Conservation (phyloP, 148 eudicot genomes). For the Tetragonia tetragonoides region DNA sequence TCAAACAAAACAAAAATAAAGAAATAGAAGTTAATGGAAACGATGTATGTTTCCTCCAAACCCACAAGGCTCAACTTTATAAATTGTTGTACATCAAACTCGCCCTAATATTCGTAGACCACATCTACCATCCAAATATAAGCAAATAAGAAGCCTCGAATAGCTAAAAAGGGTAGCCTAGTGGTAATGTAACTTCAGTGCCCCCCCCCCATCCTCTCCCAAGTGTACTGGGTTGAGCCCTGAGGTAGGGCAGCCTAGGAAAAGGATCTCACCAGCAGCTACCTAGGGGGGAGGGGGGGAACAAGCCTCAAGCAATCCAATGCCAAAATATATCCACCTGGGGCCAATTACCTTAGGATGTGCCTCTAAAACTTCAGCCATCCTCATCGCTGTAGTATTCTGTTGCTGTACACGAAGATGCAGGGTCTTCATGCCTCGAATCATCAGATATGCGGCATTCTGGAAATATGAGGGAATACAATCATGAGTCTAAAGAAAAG, state of each 20-base stretch:
- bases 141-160: not conserved
- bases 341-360: slow-evolving; percentile 79
- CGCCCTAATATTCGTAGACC: too few species aligned
- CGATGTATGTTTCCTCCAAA: not conserved
- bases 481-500: not conserved
- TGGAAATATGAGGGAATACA: slow-evolving; percentile 23
- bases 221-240: too few species aligned
- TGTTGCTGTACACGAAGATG: slow-evolving; percentile 92
- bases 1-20: not conserved
- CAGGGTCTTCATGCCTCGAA: slow-evolving; percentile 93
- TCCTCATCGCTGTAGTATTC: slow-evolving; percentile 77
- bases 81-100: not conserved
- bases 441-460: slow-evolving; percentile 80
- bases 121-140: not conserved
- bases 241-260: too few species aligned
- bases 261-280: too few species aligned
- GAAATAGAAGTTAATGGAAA: too few species aligned
- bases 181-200: too few species aligned
- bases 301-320: not conserved
- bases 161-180: too few species aligned
- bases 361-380: slow-evolving; percentile 94
- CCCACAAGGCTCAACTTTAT: not conserved
- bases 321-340: not conserved
- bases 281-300: too few species aligned
- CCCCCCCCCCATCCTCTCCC: too few species aligned